Percentiles rank a stretch among this genome's conserved stretches.
Conservation (phyloP, 1,284 basidiomycete genomes). For the Trichosporon sp. region DNA sequence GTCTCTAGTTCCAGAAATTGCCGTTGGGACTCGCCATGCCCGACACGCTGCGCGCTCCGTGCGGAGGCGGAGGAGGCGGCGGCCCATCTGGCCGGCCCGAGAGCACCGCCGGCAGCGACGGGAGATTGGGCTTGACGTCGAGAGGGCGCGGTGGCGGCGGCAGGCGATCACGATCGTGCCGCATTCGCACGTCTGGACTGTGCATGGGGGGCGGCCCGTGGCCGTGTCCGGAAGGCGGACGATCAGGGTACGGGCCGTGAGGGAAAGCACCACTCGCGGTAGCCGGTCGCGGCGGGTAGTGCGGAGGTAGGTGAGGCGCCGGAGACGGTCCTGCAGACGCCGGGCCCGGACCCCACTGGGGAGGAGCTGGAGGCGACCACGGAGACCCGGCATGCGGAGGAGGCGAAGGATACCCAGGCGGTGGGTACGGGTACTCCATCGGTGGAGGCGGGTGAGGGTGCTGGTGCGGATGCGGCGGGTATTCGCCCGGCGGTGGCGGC, state of each 20-base stretch:
- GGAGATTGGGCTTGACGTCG: not conserved
- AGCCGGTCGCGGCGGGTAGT: not conserved
- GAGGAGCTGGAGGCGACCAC: not conserved
- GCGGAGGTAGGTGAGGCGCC: not conserved
- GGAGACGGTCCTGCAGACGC: not conserved
- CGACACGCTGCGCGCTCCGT: not conserved
- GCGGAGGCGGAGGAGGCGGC: not conserved
- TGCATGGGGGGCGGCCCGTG: not conserved
- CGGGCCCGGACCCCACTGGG: not conserved
- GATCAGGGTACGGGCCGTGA: not conserved
- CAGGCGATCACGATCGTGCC: not conserved
- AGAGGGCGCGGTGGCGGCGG: not conserved
- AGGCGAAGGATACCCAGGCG: not conserved
- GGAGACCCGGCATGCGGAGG: conserved; percentile 1
- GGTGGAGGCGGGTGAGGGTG: not conserved
- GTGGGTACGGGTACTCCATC: not conserved
- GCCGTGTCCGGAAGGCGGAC: not conserved
- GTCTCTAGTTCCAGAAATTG: not conserved
- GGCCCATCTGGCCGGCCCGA: not conserved
- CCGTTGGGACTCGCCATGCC: not conserved
- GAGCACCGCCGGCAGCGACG: not conserved
- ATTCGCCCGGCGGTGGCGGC: not conserved
- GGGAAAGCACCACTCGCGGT: conserved; percentile 1
- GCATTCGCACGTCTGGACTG: not conserved
- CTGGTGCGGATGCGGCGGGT: not conserved